These are phyloP conservation scores for Violaceomyces palustris DNA, from an alignment of 1,284 basidiomycete genomes.

Conservation along the genomic window DNA sequence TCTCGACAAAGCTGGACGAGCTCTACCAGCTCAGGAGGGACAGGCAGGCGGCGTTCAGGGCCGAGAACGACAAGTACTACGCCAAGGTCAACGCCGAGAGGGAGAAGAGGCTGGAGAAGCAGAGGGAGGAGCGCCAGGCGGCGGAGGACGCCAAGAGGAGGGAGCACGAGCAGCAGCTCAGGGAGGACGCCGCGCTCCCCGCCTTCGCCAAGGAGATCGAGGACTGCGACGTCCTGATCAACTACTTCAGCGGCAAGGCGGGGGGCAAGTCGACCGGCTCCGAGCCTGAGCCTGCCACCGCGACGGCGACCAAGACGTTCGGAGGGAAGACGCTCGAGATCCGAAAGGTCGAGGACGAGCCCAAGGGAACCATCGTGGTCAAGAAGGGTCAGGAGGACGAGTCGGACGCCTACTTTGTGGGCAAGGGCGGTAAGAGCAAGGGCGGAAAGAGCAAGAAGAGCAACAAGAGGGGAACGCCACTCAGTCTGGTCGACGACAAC, in stretches of 20 bases:
- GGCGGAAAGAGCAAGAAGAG: conserved; percentile 61
- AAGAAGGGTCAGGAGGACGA: conserved; percentile 78
- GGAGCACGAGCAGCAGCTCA: conserved; percentile 72
- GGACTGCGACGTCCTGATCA: conserved; percentile 90
- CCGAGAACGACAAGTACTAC: conserved; percentile 45
- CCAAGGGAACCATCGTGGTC: conserved; percentile 65
- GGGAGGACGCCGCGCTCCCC: conserved; percentile 84
- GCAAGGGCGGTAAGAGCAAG: conserved; percentile 66
- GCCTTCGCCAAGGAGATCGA: conserved; percentile 92
- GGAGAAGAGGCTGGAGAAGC: conserved; percentile 66
- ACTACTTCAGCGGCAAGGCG: conserved; percentile 67
- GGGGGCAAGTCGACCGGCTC: conserved; percentile 35
- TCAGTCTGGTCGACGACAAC: conserved; percentile 23
- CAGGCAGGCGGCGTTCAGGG: conserved; percentile 43
- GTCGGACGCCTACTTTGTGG: conserved; percentile 75
- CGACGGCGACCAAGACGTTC: conserved; percentile 53
- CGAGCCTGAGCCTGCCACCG: conserved; percentile 25
- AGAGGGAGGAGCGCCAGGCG: conserved; percentile 72
- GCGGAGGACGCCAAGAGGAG: conserved; percentile 78
- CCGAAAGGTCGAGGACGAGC: conserved; percentile 71
- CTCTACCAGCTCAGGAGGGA: conserved; percentile 78
- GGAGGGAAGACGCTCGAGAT: conserved; percentile 69
- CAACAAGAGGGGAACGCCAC: conserved; percentile 28
- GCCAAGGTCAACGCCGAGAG: conserved; percentile 43
- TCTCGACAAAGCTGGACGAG: conserved; percentile 60